These are phyloP conservation scores for Fusarium ramigenum DNA, from an alignment of 2,329 filamentous ascomycete genomes.

Conservation along the genomic window DNA sequence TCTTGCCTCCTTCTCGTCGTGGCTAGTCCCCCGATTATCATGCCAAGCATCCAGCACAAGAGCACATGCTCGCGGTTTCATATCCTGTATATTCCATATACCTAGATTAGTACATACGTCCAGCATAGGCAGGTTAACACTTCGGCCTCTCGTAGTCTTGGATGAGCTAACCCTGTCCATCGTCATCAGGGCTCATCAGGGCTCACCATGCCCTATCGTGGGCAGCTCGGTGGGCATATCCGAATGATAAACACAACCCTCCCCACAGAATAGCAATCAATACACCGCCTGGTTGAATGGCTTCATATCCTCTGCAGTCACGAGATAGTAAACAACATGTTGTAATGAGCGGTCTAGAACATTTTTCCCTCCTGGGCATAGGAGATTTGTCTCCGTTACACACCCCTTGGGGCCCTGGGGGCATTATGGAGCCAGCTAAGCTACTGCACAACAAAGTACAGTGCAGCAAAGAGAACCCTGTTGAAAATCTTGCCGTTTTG, in stretches of 20 bases:
- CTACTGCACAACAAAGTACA: conserved; percentile 25
- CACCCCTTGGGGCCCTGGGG: neutral
- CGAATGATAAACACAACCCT: neutral
- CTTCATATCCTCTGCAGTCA: conserved; percentile 6
- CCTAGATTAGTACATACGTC: conserved; percentile 3
- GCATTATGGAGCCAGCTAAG: conserved; percentile 4
- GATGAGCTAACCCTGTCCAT: neutral
- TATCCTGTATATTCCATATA: neutral
- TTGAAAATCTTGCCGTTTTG: conserved; percentile 15
- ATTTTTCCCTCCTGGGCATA: neutral
- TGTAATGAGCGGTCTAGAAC: conserved; percentile 28
- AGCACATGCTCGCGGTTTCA: neutral
- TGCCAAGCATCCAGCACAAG: conserved; percentile 5
- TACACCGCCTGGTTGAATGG: conserved; percentile 25
- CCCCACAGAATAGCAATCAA: conserved; percentile 4
- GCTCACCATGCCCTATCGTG: conserved; percentile 18
- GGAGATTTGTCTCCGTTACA: conserved; percentile 13
- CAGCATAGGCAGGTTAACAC: neutral
- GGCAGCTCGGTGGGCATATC: neutral
- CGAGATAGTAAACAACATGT: neutral
- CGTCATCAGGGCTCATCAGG: neutral
- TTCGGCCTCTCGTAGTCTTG: neutral
- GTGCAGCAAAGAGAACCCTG: conserved; percentile 18
- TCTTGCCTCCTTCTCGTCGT: conserved; percentile 24
- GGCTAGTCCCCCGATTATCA: conserved; percentile 17